Base-by-base conservation (phyloP, 1,284 basidiomycete genomes). In the Earliella scabrosa region DNA sequence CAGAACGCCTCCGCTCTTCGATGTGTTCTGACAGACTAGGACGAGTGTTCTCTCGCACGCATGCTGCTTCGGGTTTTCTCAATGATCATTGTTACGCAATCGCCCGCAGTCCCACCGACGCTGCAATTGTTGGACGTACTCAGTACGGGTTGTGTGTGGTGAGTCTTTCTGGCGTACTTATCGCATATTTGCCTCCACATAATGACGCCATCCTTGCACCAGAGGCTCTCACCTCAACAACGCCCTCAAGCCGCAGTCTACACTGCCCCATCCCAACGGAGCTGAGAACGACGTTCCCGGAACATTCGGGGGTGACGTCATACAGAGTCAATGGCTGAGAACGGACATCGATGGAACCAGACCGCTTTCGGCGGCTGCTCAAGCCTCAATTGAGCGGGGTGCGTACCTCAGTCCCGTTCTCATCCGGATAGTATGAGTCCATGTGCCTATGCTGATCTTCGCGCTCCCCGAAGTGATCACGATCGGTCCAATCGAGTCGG, bases 391-490 rank as follows among this genome's bases (percentile, higher is more conserved):
- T 23, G n/a, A 23, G 11, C 34, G 21, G 16, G 21, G 31, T 46
- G 45, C 23, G 46, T 48, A 27, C 23, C 9, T 32, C 43, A 20
- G 38, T 47, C 47, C 52, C 45, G 20, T 53, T 31, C 27, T 34
- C 18, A 29, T 27, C 32, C 34, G 45, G 39, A 32, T 49, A 38
- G 13, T 18, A 34, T 14, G 11, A 34, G 46, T 20, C 52, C 46
- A 54, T 49, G 41, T 54, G 53, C 47, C 20, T 18, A 9, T 31
- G 41, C 27, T 18, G 47, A 44, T 54, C 26, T 31, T 39, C 41
- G 21, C n/a, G n/a, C 26, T 44, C 47, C 46, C 53, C 53, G 47
- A 54, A 34, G 31, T 54, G 48, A 23, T 32, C 45, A 54, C 45
- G 52, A 49, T 49, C 34, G 8, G 46, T 21, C 38, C 23, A 29